Conservation (phyloP, 495 filamentous ascomycete genomes). For the Hypoxylon crocopeplum region DNA sequence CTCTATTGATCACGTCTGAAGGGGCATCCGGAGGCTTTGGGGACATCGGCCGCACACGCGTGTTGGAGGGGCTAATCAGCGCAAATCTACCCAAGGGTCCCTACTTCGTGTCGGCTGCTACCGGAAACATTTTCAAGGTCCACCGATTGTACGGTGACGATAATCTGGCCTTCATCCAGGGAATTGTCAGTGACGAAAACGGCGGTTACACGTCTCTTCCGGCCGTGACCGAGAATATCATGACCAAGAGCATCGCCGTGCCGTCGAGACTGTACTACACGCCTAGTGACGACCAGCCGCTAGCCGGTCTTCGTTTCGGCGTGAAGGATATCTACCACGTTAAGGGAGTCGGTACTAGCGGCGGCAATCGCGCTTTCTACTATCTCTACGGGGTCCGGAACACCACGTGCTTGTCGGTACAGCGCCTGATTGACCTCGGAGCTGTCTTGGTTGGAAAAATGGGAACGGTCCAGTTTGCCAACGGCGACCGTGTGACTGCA, state of each 20-base stretch:
- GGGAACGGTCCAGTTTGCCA: slow-evolving; percentile 66
- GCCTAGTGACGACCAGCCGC: slow-evolving; percentile 45
- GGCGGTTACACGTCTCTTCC: background rate
- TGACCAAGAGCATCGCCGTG: slow-evolving; percentile 39
- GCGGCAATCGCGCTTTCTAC: slow-evolving; percentile 46
- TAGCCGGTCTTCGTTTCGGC: slow-evolving; percentile 60
- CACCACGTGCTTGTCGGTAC: slow-evolving; percentile 55
- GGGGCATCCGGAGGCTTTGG: background rate
- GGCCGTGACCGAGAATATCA: background rate
- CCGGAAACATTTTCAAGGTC: background rate
- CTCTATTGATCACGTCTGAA: background rate
- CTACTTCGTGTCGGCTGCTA: background rate
- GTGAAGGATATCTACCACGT: slow-evolving; percentile 70
- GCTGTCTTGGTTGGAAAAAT: slow-evolving; percentile 66
- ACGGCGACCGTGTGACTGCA: slow-evolving; percentile 56
- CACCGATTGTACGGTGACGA: background rate
- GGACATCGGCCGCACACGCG: background rate
- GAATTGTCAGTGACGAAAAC: background rate
- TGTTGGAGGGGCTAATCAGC: background rate
- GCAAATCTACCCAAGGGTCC: background rate
- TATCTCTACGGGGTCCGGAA: slow-evolving; percentile 56
- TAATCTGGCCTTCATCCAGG: background rate
- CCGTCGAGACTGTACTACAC: slow-evolving; percentile 63
- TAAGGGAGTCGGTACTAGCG: slow-evolving; percentile 64
- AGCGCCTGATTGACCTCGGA: slow-evolving; percentile 64